Base-by-base conservation (phyloP, 2,329 filamentous ascomycete species). In the Rachicladosporium sp. region DNA sequence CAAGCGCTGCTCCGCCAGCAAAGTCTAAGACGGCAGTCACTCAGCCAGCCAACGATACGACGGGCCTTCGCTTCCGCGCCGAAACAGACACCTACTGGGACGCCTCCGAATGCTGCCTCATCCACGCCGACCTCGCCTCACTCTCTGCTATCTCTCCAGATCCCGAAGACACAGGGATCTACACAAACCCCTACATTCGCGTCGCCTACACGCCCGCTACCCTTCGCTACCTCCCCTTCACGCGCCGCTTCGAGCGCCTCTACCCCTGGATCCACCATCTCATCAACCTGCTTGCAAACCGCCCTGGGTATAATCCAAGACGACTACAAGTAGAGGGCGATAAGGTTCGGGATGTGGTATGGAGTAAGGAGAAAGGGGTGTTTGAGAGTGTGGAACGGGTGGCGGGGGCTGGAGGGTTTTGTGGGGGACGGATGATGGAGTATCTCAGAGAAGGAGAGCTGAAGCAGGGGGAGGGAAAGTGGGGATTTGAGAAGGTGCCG, bases 121-220 rank as follows among this genome's bases (percentile, higher is more conserved):
- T 69, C 42, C 60, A 69, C 44, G 66, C 65, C 3, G 66, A 68
- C 43, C 55, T 69, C 21, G 41, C 50, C 29, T 40, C 44, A 15
- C 29, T 56, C 53, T 36, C 53, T 56, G 23, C 23, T 27, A 27
- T 7, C 4, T 27, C 10, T 31, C 15, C 29, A n/a, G 7, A 11
- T 13, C 6, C 11, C 15, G 3, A 23, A 3, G 37, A 56, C 46
- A 13, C 53, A 50, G 76, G 74, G 2, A 77, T 84, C 37, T 86
- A 75, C 53, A 74, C 86, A 66, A 87, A 87, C 53, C 82, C 82
- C 0, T 86, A 74, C 51, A 72, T 87, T 33, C 74, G 82, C 11
- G 79, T 83, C 4, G 76, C 81, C 1, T 86, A 87, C 55, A 70
- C 73, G 35, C 59, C 65, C 23, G 54, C 54, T 3, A 74, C 76